Conservation (phyloP, 495 filamentous ascomycete genomes). For the Penicillium bialowiezense region DNA sequence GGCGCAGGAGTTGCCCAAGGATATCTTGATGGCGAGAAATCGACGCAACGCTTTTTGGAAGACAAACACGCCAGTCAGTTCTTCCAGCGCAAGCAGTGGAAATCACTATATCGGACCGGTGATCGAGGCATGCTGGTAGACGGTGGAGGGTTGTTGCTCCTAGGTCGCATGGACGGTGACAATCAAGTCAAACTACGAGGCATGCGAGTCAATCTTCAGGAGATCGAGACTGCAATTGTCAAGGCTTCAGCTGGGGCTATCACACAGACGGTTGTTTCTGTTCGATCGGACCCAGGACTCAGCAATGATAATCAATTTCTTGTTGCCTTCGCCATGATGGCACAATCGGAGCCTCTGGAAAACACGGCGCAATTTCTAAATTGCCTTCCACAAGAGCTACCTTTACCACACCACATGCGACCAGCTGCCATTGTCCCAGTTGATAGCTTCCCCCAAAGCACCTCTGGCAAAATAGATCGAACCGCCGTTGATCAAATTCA, state of each 20-base stretch:
- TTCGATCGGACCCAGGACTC: neutral
- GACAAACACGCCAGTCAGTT: constrained; percentile 26
- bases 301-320: constrained; percentile 2
- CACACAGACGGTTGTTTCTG: constrained; percentile 16
- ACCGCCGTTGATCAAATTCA: constrained; percentile 18
- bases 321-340: constrained; percentile 18
- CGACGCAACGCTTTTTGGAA: constrained; percentile 29
- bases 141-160: constrained; percentile 32
- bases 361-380: neutral
- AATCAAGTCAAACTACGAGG: constrained; percentile 53
- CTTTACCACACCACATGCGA: constrained; percentile 46
- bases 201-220: constrained; percentile 49
- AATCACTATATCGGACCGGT: constrained; percentile 19
- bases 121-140: constrained; percentile 21
- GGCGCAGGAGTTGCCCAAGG: constrained; percentile 41
- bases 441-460: constrained; percentile 37
- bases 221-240: constrained; percentile 38
- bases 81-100: constrained; percentile 26
- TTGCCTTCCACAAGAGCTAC: constrained; percentile 13
- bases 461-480: constrained; percentile 43
- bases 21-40: constrained; percentile 39
- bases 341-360: neutral
- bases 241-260: constrained; percentile 28
- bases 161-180: constrained; percentile 41
- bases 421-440: constrained; percentile 38